Evolutionary conservation across 202 grass and related monocot species (phyloP), one percentile per base, ranked within the genome.

Genomic region (Bolboschoenoplectus hybrid): DNA sequence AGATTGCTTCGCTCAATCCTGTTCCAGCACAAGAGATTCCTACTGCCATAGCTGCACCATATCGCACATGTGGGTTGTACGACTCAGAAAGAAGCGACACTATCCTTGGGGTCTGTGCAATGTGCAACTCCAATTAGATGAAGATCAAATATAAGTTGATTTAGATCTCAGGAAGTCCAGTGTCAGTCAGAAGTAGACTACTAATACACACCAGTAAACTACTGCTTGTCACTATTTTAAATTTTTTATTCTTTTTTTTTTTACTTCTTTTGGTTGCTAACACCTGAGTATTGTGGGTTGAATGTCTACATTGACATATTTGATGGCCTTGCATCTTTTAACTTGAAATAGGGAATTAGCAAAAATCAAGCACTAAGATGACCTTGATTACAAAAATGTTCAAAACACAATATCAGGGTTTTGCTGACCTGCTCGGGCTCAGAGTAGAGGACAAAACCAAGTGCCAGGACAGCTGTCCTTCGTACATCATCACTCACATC

Each of bases 401-500:
- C 2, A 62, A 77, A 86, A 62, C 66, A 55, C 44, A 6, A 64
- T 61, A 34, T 68, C 26, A 83, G 43, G 62, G 44, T 47, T 47
- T 68, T 19, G 4, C 64, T 84, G 49, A 93, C 97, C 97, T 97
- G 97, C 84, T 99, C 97, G 0, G 94, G 97, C 89, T 99, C 97
- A 12, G 93, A 94, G 86, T 97, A 99, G 41, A 99, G 82, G 82
- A 99, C 97, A 89, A 99, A 99, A 69, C 97, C 97, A 91, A 99
- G 97, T 75, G 92, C 89, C 88, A 99, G 91, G 85, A 99, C 97
- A 80, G 97, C 97, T 64, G 94, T 99, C 85, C 97, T 94, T 64
- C 97, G 91, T 62, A 99, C 97, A 99, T 99, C 97, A 86, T 99
- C 97, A 80, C 97, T 99, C 63, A 99, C 97, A 9, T 99, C 97